Evolutionary conservation across 2,329 filamentous ascomycete species (phyloP), one percentile per base, ranked within the genome.

Genomic region (Lachnellula subtilissima): DNA sequence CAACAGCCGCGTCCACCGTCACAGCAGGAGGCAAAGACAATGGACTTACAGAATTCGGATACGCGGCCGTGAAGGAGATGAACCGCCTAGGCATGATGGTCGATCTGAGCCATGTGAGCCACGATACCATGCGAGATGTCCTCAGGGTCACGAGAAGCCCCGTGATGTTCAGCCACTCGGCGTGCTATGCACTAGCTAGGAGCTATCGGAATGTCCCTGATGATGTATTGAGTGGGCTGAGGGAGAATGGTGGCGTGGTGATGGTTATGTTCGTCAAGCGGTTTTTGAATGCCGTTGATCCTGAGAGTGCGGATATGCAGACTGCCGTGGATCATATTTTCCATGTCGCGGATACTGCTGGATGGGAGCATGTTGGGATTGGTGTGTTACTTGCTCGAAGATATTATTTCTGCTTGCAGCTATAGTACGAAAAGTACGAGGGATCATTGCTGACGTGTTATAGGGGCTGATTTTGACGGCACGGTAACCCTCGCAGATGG

Each of bases 81-180:
- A 88, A 88, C 65, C 75, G 84, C 2, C 71, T 88, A 0, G 85
- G 85, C 1, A 86, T 88, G 81, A 76, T 88, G 4, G 79, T 88
- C 32, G 85, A 88, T 65, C 76, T 88, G 42, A 75, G 80, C 8
- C 85, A 88, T 65, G 81, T 84, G n/a, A 82, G 77, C 54, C 72
- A 75, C 35, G 78, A 83, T 54, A 86, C 84, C 0, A 86, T 86
- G 83, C 75, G 78, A 12, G 80, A 87, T 64, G 81, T 83, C 0
- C 74, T 88, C 1, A 71, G 72, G 4, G 23, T 73, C 0, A 70
- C 72, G 11, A 68, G 75, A 48, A 81, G 83, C 1, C 84, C 84
- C 0, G 80, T 86, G 0, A 84, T 88, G 36, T 88, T 86, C 74
- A 83, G 79, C 52, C 85, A 88, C 65, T 84, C 80, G 52, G 83